Base-by-base conservation (phyloP, 768 basidiomycete species). In the Kwoniella sp. region DNA sequence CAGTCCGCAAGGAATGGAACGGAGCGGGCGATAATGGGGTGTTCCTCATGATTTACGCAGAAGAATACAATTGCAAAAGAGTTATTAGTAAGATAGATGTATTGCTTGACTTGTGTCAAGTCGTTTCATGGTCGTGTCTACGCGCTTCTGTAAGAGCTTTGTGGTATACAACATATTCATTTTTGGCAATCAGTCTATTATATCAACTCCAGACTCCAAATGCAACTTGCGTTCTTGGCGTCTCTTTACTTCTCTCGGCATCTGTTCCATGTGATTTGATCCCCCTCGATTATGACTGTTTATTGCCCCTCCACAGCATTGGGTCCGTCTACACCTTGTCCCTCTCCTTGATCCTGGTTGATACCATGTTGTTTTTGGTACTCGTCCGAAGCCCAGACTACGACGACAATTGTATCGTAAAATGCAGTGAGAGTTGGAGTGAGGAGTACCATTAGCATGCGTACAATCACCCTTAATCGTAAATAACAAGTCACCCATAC, bases 361-460 rank as follows among this genome's bases (percentile, higher is more conserved):
- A 89, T 88, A 21, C 64, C 64, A 78, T 94, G 83, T 72, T 88
- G 84, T 78, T 87, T 82, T 29, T 95, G 81, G 93, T 93, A 97
- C 66, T 96, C 92, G 80, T 97, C 94, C 0, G 90, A 89, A 76
- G 93, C 91, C 94, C 94, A 97, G 68, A 97, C 93, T 95, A 73
- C 15, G 12, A 86, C 58, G 46, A 13, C 22, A 46, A 24, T 60
- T 63, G 47, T 7, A 60, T 65, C 53, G n/a, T 56, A 65, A 47
- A 25, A 10, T 2, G 26, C 19, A 54, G 24, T 36, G 50, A 33
- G 44, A 13, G 3, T 17, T 30, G 17, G 1, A 30, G 26, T 15
- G 40, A 50, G 19, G 44, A 47, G 50, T 46, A 1, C n/a, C n/a
- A n/a, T n/a, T n/a, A n/a, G n/a, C n/a, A n/a, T n/a, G n/a, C n/a